Evolutionary conservation across 495 filamentous ascomycete species (phyloP).

Genomic region (Neurospora cerealis): DNA sequence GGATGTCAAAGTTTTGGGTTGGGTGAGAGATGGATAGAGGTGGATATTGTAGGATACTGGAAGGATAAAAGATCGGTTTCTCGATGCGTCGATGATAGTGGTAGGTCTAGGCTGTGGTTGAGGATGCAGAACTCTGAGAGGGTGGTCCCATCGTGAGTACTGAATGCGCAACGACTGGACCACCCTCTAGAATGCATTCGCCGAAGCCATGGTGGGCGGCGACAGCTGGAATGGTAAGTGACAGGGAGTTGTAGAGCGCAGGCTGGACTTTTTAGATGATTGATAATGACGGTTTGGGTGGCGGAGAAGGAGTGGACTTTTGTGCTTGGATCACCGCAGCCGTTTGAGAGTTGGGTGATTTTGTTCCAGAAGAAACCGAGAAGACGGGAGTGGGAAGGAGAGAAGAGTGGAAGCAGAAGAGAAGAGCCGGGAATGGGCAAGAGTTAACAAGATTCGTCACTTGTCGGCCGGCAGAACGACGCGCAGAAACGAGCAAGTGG

Average conservation of each 20-base stretch:
- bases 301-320: background rate
- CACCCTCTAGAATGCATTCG: constrained; percentile 44
- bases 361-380: background rate
- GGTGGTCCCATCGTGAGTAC: constrained; percentile 43
- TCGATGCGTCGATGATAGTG: constrained; percentile 14
- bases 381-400: background rate
- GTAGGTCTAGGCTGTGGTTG: constrained; percentile 6
- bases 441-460: background rate
- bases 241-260: background rate
- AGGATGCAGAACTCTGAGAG: constrained; percentile 24
- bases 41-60: background rate
- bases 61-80: constrained; percentile 4
- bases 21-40: background rate
- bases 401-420: background rate
- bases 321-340: background rate
- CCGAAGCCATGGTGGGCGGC: constrained; percentile 29
- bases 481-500: constrained; percentile 9
- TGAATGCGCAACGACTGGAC: constrained; percentile 27
- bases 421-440: background rate
- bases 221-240: constrained; percentile 7
- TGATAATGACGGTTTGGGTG: constrained; percentile 7
- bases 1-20: background rate
- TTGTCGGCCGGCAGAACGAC: background rate
- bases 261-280: background rate
- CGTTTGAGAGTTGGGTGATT: background rate